Base-by-base conservation (phyloP, 2,329 filamentous ascomycete genomes). In the Monosporascus ibericus region DNA sequence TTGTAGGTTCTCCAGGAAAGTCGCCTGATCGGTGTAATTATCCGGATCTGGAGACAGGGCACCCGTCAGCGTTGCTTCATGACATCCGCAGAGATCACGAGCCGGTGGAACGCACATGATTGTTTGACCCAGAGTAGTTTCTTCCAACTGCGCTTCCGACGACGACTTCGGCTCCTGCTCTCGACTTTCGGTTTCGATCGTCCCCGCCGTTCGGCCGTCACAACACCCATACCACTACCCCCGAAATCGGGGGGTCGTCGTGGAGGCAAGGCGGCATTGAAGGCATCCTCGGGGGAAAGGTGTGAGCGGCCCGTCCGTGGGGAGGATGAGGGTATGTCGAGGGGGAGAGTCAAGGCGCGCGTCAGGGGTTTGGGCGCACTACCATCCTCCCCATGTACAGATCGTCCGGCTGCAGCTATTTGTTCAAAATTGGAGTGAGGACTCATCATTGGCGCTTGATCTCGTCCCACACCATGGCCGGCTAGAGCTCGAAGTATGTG, bases 41-140 rank as follows among this genome's bases (percentile, higher is more conserved):
- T 99, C 94, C n/a, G 94, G 92, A 67, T 95, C 90, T 92, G 60
- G 36, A 42, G 48, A 49, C 40, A 57, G 52, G 52, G 42, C 25
- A 14, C 40, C 47, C 24, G 58, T 67, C 49, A 66, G 57, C 52
- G 57, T 15, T 22, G 39, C 47, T 50, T 49, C 34, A 30, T 42
- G 39, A 25, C 49, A 44, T 24, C 24, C 15, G 38, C 44, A 25
- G 42, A 34, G 14, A 34, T 47, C 3, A 30, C n/a, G n/a, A 17
- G n/a, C 8, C 6, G 38, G 42, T 38, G 30, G 66, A 24, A 72
- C 84, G 58, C 75, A 92, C 88, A 96, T 36, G 88, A 89, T 69
- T 97, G 94, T 72, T 95, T 96, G 65, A 99, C 92, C 94, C 94
- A 99, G 51, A 99, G 80, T 59, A 99, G 73, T 75, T 97, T 97